Conservation (phyloP, 768 basidiomycete species). For the Fomitopsis serialis region DNA sequence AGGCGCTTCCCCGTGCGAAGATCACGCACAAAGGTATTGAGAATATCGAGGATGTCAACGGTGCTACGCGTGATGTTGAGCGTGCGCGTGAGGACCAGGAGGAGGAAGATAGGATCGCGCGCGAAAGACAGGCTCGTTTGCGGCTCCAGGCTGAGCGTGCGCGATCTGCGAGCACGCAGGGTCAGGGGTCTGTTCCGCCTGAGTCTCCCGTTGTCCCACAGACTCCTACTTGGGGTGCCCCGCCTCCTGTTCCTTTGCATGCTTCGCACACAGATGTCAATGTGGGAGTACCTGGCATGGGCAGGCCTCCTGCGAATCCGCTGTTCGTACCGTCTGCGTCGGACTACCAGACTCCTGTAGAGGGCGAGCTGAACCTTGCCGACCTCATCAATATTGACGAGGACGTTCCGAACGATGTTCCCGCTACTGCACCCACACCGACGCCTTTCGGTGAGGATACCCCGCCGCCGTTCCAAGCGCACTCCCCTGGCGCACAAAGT, state of each 20-base stretch:
- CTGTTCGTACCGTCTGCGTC: slow-evolving; percentile 34
- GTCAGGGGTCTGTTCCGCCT: slow-evolving; percentile 55
- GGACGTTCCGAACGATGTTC: slow-evolving; percentile 37
- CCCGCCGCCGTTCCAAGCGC: background rate
- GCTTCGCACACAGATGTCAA: slow-evolving; percentile 28
- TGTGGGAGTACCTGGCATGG: slow-evolving; percentile 18
- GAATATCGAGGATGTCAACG: slow-evolving; percentile 79
- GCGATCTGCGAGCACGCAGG: slow-evolving; percentile 27
- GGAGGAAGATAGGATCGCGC: slow-evolving; percentile 53
- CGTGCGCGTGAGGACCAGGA: slow-evolving; percentile 57
- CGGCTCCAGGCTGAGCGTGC: slow-evolving; percentile 35
- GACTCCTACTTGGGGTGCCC: slow-evolving; percentile 54
- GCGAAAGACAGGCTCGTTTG: slow-evolving; percentile 62
- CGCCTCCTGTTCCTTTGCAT: slow-evolving; percentile 51
- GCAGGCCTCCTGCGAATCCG: slow-evolving; percentile 26
- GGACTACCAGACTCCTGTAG: slow-evolving; percentile 34
- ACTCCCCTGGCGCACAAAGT: slow-evolving; percentile 5
- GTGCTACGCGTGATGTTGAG: slow-evolving; percentile 45
- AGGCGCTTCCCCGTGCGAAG: slow-evolving; percentile 62
- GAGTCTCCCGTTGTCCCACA: slow-evolving; percentile 56
- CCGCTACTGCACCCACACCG: slow-evolving; percentile 13
- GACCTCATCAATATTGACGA: slow-evolving; percentile 80
- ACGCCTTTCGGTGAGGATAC: slow-evolving; percentile 8
- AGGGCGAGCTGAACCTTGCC: slow-evolving; percentile 66
- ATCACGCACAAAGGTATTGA: slow-evolving; percentile 92